Percentiles rank a stretch among this genome's conserved stretches.
phyloP scores from a whole-genome alignment of 108 stramenopile species.

The Nitzschia sp. region DNA sequence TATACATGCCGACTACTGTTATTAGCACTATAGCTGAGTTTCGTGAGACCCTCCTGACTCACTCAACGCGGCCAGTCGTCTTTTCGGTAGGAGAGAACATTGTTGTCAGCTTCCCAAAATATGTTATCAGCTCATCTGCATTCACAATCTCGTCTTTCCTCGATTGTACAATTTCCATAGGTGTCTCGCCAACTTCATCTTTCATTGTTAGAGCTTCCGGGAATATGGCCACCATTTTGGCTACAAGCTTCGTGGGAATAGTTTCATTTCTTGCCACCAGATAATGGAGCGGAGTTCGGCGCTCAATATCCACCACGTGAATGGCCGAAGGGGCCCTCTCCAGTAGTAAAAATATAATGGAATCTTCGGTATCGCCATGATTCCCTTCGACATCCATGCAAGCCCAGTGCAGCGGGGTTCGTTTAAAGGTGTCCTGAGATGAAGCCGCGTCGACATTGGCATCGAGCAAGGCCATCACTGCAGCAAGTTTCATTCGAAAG shows the following conservation, averaged over 20 bases:
- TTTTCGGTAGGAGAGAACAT: background rate
- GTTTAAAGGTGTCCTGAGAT: constrained; percentile 38
- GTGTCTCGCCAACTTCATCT: constrained; percentile 20
- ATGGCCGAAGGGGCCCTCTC: background rate
- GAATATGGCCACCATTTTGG: constrained; percentile 4
- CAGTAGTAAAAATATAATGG: constrained; percentile 3
- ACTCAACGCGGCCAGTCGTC: background rate
- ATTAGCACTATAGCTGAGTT: no score
- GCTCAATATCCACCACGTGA: constrained; percentile 8
- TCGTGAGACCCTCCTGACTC: no score
- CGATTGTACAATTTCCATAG: constrained; percentile 20
- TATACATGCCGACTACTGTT: no score
- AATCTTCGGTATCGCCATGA: constrained; percentile 4
- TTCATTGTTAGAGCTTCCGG: constrained; percentile 18
- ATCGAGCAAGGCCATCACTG: constrained; percentile 18
- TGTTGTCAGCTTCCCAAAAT: background rate
- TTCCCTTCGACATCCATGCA: constrained; percentile 25
- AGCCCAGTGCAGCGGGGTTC: constrained; percentile 62
- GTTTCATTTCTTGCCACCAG: constrained; percentile 24
- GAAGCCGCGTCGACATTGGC: constrained; percentile 15
- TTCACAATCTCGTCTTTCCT: constrained; percentile 19
- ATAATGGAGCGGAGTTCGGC: constrained; percentile 18
- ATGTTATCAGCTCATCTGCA: background rate
- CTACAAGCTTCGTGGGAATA: constrained; percentile 14
- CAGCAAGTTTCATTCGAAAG: constrained; percentile 5